A percentile compares a stretch with the other conserved stretches of the same genome.
Evolutionary conservation across 768 basidiomycete species (phyloP).

Genomic region (Pluteus cervinus): DNA sequence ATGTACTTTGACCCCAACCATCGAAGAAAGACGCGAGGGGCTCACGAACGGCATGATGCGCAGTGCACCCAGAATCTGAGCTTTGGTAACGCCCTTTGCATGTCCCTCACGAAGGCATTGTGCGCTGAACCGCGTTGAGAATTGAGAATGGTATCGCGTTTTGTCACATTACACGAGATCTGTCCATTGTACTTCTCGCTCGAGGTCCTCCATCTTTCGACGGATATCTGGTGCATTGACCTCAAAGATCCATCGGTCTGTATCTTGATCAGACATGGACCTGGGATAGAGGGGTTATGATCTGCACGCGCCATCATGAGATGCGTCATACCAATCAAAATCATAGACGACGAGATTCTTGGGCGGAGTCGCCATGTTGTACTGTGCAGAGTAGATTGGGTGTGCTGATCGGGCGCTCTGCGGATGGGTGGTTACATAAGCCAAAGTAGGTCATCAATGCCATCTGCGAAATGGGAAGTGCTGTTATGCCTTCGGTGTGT

Average conservation of each 20-base stretch:
- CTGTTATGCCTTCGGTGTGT: constrained; percentile 59
- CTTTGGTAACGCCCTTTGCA: constrained; percentile 57
- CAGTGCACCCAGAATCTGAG: constrained; percentile 75
- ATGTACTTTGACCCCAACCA: constrained; percentile 1
- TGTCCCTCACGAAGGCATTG: constrained; percentile 68
- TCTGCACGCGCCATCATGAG: neutral
- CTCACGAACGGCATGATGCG: constrained; percentile 79
- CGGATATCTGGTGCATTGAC: constrained; percentile 83
- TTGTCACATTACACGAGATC: constrained; percentile 74
- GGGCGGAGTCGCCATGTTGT: constrained; percentile 2
- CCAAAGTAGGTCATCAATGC: no score
- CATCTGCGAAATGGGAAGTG: constrained; percentile 8
- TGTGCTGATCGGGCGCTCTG: neutral
- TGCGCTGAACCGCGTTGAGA: constrained; percentile 36
- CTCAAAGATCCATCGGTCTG: constrained; percentile 90
- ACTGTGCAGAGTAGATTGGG: neutral
- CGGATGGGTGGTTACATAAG: constrained; percentile 21
- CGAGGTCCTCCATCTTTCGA: constrained; percentile 66
- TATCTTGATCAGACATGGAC: constrained; percentile 94
- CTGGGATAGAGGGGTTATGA: constrained; percentile 27
- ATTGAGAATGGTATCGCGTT: neutral
- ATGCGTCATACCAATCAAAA: constrained; percentile 78
- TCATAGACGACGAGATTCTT: constrained; percentile 65
- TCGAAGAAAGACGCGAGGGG: constrained; percentile 16
- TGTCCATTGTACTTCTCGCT: constrained; percentile 76